Percentiles rank a stretch among this genome's conserved stretches.
Conservation (phyloP, 2,329 filamentous ascomycete species). For the Alternaria sp. region DNA sequence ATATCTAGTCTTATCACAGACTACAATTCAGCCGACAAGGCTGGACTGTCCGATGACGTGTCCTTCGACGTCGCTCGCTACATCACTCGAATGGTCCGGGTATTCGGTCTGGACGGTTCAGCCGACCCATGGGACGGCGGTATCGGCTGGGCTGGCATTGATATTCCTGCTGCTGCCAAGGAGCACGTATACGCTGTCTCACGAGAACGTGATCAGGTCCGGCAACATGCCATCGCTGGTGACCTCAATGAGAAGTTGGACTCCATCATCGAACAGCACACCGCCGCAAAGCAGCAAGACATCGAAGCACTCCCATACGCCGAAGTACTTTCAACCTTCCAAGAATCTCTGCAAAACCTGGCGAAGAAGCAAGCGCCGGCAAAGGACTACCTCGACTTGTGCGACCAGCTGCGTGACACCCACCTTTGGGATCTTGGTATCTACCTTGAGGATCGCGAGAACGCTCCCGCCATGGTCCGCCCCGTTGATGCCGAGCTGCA, state of each 20-base stretch:
- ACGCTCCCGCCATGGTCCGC: constrained; percentile 77
- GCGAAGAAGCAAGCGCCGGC: constrained; percentile 61
- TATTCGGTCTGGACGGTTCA: constrained; percentile 79
- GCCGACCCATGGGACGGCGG: constrained; percentile 55
- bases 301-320: constrained; percentile 56
- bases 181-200: constrained; percentile 69
- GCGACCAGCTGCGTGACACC: constrained; percentile 76
- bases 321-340: constrained; percentile 60
- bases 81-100: constrained; percentile 83
- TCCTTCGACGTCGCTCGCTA: constrained; percentile 72
- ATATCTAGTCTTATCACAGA: constrained; percentile 81
- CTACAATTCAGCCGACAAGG: constrained; percentile 67
- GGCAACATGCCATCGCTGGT: constrained; percentile 63
- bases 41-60: constrained; percentile 56
- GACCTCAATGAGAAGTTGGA: constrained; percentile 38
- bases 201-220: constrained; percentile 65
- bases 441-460: constrained; percentile 83
- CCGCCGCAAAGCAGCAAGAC: constrained; percentile 39
- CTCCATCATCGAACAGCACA: constrained; percentile 52
- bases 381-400: constrained; percentile 78
- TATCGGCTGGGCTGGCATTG: constrained; percentile 72
- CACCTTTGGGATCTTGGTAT: constrained; percentile 84
- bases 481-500: constrained; percentile 69
- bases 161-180: constrained; percentile 67
- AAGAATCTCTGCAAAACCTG: constrained; percentile 69